phyloP scores from a whole-genome alignment of 352 stramenopile species.

The Peronospora farinosa region DNA sequence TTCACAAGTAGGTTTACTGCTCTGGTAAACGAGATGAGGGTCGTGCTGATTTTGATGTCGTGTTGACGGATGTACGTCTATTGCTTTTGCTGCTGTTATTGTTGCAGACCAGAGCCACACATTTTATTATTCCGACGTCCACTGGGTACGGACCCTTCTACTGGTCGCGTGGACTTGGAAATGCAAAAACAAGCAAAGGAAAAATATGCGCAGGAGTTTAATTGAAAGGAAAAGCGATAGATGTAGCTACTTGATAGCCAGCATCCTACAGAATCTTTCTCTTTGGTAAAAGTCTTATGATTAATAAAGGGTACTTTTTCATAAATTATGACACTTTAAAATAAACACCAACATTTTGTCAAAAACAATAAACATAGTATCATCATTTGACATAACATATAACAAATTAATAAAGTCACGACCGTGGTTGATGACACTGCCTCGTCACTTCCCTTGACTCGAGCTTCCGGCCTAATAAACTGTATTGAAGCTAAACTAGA shows the following conservation, averaged over 20 bases:
- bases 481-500: not conserved
- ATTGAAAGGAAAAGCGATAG: slow-evolving; percentile 26
- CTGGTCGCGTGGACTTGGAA: slow-evolving; percentile 88
- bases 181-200: slow-evolving; percentile 94
- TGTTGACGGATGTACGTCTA: slow-evolving; percentile 10
- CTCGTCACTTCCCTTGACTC: slow-evolving; percentile 10
- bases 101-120: slow-evolving; percentile 92
- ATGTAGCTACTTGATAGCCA: not conserved
- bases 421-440: slow-evolving; percentile 3
- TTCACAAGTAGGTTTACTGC: slow-evolving; percentile 89
- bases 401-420: too few relatives aligned
- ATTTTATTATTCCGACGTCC: slow-evolving; percentile 98
- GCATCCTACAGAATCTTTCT: too few relatives aligned
- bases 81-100: slow-evolving; percentile 9
- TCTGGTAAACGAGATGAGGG: not conserved
- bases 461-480: slow-evolving; percentile 12
- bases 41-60: slow-evolving; percentile 1
- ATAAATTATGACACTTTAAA: too few relatives aligned
- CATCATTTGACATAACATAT: too few relatives aligned
- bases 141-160: slow-evolving; percentile 94
- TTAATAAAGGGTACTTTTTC: too few relatives aligned
- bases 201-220: slow-evolving; percentile 89
- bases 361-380: too few relatives aligned
- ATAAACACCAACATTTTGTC: too few relatives aligned
- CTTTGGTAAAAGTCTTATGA: too few relatives aligned